Base-by-base conservation (phyloP, 257 asterid genomes). In the Petunia secreta region DNA sequence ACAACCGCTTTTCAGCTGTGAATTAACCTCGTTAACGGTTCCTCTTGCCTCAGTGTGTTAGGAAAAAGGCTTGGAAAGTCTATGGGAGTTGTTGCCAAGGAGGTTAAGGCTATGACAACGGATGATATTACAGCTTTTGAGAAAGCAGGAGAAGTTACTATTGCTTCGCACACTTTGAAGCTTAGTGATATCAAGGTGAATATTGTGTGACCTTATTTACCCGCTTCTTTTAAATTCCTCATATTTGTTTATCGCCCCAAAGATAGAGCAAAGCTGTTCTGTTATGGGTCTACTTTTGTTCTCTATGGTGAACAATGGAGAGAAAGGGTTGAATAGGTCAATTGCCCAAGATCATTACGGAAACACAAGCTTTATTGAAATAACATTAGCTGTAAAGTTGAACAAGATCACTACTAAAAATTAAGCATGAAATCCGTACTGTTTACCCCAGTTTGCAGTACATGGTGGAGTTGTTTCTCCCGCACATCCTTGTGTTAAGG, bases 1-100 rank as follows among this genome's bases (percentile, higher is more conserved):
- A 25, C 25, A 25, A 25, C 25, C 25, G 25, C 43, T 64, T 46
- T 44, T 63, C 53, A 43, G 15, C 62, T 50, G 46, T 73, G 46
- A 73, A 73, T 73, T 80, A 44, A 57, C 62, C 60, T 58, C 36
- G 41, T 69, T 74, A 78, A 4, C 54, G n/a, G 44, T 38, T 75
- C 68, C 13, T 73, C 25, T 59, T 86, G 36, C 78, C 74, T 65
- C 79, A 94, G 97, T 78, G 90, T 84, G 3, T 87, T 94, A 5
- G 99, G 99, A 58, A 96, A 89, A 89, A 91, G 84, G 85, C 95
- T 96, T 6, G 99, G 99, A 41, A 94, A 89, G 85, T 94, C 98
- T 37, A 94, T 96, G 98, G 95, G 94, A 71, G 85, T 79, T 55
- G 94, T 96, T 38, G 89, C 97, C 7, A 92, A 91, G 84, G 90